Percentiles rank a stretch among this genome's conserved stretches.
Evolutionary conservation across 1,284 basidiomycete genomes (phyloP).

Genomic region (Wolfiporia cocos): DNA sequence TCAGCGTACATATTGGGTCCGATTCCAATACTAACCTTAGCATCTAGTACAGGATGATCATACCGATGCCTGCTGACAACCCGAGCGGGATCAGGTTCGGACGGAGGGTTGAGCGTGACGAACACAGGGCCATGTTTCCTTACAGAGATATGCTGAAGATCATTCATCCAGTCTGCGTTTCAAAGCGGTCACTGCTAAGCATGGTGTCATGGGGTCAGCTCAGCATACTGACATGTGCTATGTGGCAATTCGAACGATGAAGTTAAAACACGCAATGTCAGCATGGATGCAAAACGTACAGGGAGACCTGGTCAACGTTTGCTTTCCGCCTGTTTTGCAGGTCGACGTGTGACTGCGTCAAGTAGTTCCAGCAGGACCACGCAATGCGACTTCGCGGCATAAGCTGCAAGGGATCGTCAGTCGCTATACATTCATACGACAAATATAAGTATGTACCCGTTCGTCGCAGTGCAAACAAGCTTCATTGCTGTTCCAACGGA

Average conservation of each 20-base stretch:
- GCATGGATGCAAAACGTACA: conserved; percentile 60
- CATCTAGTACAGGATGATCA: conserved; percentile 62
- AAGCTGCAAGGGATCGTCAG: conserved; percentile 33
- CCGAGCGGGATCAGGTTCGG: conserved; percentile 47
- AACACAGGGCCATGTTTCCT: conserved; percentile 59
- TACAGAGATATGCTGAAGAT: conserved; percentile 64
- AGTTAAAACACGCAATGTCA: too few relatives aligned
- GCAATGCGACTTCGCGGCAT: conserved; percentile 58
- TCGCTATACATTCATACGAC: not conserved
- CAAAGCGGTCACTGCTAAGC: not conserved
- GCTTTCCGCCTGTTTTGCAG: conserved; percentile 32
- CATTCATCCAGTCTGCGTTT: conserved; percentile 68
- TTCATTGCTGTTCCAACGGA: conserved; percentile 68
- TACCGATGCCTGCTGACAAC: conserved; percentile 55
- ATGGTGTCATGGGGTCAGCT: not conserved
- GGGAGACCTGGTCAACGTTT: conserved; percentile 54
- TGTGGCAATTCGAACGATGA: too few relatives aligned
- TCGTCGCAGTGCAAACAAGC: conserved; percentile 67
- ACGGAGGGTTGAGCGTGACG: conserved; percentile 75
- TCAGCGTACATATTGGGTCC: conserved; percentile 4
- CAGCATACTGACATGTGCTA: too few relatives aligned
- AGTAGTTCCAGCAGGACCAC: conserved; percentile 76
- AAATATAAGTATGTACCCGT: conserved; percentile 27
- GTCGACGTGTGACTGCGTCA: conserved; percentile 44
- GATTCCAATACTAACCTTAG: conserved; percentile 36